Evolutionary conservation across 1,284 basidiomycete species (phyloP).

Genomic region (Xerocomus amazonicus): DNA sequence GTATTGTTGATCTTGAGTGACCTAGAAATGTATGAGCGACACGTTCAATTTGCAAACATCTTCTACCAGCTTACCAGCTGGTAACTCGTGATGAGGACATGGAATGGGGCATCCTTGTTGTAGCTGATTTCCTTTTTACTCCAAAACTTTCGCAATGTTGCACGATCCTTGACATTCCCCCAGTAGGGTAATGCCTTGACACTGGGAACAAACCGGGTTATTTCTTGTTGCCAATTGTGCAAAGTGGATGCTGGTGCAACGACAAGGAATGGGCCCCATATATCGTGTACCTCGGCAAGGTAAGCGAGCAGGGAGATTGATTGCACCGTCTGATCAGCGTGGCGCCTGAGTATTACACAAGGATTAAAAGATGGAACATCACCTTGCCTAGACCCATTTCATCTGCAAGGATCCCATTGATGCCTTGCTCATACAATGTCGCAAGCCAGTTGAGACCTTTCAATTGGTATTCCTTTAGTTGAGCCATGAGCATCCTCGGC

Average conservation of each 20-base stretch:
- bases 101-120: conserved; percentile 93
- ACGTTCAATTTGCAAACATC: too few relatives aligned
- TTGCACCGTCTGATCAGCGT: conserved; percentile 80
- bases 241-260: conserved; percentile 97
- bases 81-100: conserved; percentile 96
- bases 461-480: conserved; percentile 97
- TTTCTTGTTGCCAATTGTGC: conserved; percentile 99
- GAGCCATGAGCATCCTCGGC: conserved; percentile 95
- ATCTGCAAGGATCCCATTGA: conserved; percentile 97
- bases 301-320: conserved; percentile 97
- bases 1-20: conserved; percentile 97
- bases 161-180: conserved; percentile 96
- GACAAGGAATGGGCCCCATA: conserved; percentile 99
- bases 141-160: conserved; percentile 96
- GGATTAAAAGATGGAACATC: conserved; percentile 5
- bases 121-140: conserved; percentile 97
- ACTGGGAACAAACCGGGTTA: conserved; percentile 91
- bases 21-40: conserved; percentile 42
- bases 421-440: conserved; percentile 98
- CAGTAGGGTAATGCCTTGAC: conserved; percentile 97
- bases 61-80: conserved; percentile 66
- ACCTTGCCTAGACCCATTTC: conserved; percentile 98
- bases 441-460: conserved; percentile 99
- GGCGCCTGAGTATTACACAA: neutral
- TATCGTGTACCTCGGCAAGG: conserved; percentile 95